phyloP scores from a whole-genome alignment of 495 filamentous ascomycete genomes.

The Talaromyces ruber region DNA sequence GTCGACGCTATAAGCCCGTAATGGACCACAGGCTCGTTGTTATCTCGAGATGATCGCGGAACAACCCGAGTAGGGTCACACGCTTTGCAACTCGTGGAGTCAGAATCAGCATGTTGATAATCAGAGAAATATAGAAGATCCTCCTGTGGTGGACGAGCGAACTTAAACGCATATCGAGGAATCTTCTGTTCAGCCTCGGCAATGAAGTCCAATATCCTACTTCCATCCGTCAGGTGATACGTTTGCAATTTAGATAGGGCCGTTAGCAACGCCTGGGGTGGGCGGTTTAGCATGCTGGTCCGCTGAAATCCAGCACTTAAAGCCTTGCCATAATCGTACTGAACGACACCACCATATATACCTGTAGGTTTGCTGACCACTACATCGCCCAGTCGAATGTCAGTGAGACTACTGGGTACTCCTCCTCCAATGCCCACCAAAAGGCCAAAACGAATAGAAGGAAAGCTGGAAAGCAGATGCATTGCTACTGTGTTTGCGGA shows the following conservation, averaged over 20 bases:
- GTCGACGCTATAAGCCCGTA: slow-evolving; percentile 35
- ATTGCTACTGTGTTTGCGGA: slow-evolving; percentile 19
- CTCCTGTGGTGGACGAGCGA: slow-evolving; percentile 8
- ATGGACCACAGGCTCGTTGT: slow-evolving; percentile 17
- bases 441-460: slow-evolving; percentile 22
- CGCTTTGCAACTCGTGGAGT: slow-evolving; percentile 8
- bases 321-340: slow-evolving; percentile 9
- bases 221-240: slow-evolving; percentile 10
- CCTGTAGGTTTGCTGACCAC: slow-evolving; percentile 23
- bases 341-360: slow-evolving; percentile 14
- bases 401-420: slow-evolving; percentile 13
- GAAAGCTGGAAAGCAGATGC: slow-evolving; percentile 20
- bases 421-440: slow-evolving; percentile 26
- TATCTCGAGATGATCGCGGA: slow-evolving; percentile 7
- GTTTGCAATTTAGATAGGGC: slow-evolving; percentile 9
- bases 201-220: slow-evolving; percentile 8
- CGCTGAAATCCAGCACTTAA: slow-evolving; percentile 9
- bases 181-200: slow-evolving; percentile 2
- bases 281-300: slow-evolving; percentile 15
- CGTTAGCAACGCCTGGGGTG: slow-evolving; percentile 10
- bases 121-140: slow-evolving; percentile 20
- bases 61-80: slow-evolving; percentile 12
- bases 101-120: slow-evolving; percentile 16
- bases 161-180: not conserved
- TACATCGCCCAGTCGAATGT: slow-evolving; percentile 30